Conservation (phyloP, 805 yeast genomes). For the Ogataea neopini region DNA sequence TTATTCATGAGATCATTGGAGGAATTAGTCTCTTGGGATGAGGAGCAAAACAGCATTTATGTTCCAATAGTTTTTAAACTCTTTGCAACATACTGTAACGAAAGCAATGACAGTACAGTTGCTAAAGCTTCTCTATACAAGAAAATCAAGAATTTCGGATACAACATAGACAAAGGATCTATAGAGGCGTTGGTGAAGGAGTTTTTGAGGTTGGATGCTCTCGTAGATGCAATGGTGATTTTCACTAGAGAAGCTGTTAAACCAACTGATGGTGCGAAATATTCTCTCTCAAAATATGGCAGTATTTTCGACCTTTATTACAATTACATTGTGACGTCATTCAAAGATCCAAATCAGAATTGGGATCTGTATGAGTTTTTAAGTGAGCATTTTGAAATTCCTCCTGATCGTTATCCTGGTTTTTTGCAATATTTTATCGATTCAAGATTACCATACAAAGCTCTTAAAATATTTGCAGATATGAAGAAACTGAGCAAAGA, state of each 20-base stretch:
- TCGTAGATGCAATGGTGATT: conserved; percentile 43
- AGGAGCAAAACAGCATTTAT: conserved; percentile 33
- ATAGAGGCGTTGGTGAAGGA: conserved; percentile 39
- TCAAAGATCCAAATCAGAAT: conserved; percentile 48
- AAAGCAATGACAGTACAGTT: conserved; percentile 18
- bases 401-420: conserved; percentile 59
- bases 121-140: conserved; percentile 38
- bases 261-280: conserved; percentile 16
- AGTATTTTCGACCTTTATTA: conserved; percentile 38
- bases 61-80: conserved; percentile 30
- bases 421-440: conserved; percentile 57
- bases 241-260: conserved; percentile 41
- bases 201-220: conserved; percentile 37
- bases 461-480: conserved; percentile 61
- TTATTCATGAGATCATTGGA: conserved; percentile 38
- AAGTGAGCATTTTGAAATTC: conserved; percentile 55
- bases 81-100: conserved; percentile 24
- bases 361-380: conserved; percentile 61
- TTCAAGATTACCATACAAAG: conserved; percentile 57
- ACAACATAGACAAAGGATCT: conserved; percentile 39
- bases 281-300: conserved; percentile 19
- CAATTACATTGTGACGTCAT: conserved; percentile 42
- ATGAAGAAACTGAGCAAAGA: conserved; percentile 56
- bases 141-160: conserved; percentile 43
- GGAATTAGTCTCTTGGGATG: conserved; percentile 47